Conservation (phyloP, 352 stramenopile species). For the Lagenidium giganteum region DNA sequence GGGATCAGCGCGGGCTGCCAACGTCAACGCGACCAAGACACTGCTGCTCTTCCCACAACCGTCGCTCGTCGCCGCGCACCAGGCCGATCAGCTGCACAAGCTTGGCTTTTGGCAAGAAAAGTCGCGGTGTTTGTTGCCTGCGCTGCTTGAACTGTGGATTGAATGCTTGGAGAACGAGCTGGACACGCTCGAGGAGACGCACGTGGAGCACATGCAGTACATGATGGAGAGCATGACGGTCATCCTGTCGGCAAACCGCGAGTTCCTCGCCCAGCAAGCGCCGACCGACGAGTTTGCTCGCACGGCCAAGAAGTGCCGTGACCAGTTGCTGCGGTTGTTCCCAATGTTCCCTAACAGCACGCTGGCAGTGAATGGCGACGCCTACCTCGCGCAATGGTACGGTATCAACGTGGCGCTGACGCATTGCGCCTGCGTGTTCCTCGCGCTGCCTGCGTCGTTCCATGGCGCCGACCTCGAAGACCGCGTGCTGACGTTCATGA, state of each 20-base stretch:
- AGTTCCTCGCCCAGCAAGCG: slow-evolving; percentile 16
- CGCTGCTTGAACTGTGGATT: slow-evolving; percentile 72
- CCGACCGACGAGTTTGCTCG: slow-evolving; percentile 24
- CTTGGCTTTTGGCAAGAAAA: slow-evolving; percentile 71
- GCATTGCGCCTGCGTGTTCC: slow-evolving; percentile 57
- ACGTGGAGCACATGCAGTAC: slow-evolving; percentile 70
- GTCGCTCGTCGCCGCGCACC: slow-evolving; percentile 22
- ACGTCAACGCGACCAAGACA: slow-evolving; percentile 22
- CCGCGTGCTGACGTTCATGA: slow-evolving; percentile 47
- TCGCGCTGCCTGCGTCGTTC: slow-evolving; percentile 16
- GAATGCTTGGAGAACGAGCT: slow-evolving; percentile 56
- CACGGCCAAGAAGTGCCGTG: slow-evolving; percentile 25
- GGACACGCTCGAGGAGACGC: slow-evolving; percentile 54
- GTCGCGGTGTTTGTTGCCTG: slow-evolving; percentile 41
- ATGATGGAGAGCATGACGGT: slow-evolving; percentile 66
- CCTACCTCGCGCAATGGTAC: slow-evolving; percentile 57
- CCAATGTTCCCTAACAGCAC: slow-evolving; percentile 50
- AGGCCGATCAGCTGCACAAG: slow-evolving; percentile 26
- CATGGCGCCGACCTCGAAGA: slow-evolving; percentile 24
- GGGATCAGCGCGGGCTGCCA: background rate
- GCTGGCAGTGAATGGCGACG: slow-evolving; percentile 35
- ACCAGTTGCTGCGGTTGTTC: slow-evolving; percentile 57
- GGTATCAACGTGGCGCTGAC: slow-evolving; percentile 66
- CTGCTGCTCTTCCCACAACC: slow-evolving; percentile 50
- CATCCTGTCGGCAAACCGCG: slow-evolving; percentile 46